These are phyloP conservation scores for Mycocentrospora acerina DNA, from an alignment of 2,329 filamentous ascomycete genomes.

Conservation along the genomic window DNA sequence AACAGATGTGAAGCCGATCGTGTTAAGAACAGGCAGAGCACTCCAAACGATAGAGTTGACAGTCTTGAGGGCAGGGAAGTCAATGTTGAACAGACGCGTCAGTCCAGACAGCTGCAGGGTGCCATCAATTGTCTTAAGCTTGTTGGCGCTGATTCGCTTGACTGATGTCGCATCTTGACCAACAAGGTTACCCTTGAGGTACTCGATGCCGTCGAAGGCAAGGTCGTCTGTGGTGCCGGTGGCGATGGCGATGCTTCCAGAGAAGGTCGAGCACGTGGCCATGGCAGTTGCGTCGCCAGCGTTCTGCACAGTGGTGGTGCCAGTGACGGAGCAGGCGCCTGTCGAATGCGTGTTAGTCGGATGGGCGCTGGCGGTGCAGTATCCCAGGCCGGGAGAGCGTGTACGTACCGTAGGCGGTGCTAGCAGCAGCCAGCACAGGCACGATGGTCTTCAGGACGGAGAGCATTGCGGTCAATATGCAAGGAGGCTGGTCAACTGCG, in stretches of 20 bases:
- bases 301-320: slow-evolving; percentile 61
- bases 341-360: slow-evolving; percentile 19
- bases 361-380: background rate
- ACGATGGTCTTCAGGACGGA: slow-evolving; percentile 58
- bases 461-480: slow-evolving; percentile 46
- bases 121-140: slow-evolving; percentile 66
- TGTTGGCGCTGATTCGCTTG: slow-evolving; percentile 61
- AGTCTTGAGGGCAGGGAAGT: slow-evolving; percentile 63
- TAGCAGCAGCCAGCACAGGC: slow-evolving; percentile 57
- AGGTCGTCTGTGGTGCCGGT: slow-evolving; percentile 59
- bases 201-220: slow-evolving; percentile 61
- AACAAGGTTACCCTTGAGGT: slow-evolving; percentile 60
- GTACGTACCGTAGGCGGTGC: slow-evolving; percentile 54
- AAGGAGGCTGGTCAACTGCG: slow-evolving; percentile 25
- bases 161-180: slow-evolving; percentile 61
- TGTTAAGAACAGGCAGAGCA: slow-evolving; percentile 66
- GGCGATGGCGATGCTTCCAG: slow-evolving; percentile 68
- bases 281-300: slow-evolving; percentile 62
- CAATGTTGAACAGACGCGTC: slow-evolving; percentile 67
- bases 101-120: slow-evolving; percentile 70
- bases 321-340: slow-evolving; percentile 46
- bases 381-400: background rate
- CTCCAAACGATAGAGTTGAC: slow-evolving; percentile 71
- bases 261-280: slow-evolving; percentile 65
- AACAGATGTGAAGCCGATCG: slow-evolving; percentile 61